These are phyloP conservation scores for Fraxinus nigra DNA, from an alignment of 305 asterid genomes.

Conservation along the genomic window DNA sequence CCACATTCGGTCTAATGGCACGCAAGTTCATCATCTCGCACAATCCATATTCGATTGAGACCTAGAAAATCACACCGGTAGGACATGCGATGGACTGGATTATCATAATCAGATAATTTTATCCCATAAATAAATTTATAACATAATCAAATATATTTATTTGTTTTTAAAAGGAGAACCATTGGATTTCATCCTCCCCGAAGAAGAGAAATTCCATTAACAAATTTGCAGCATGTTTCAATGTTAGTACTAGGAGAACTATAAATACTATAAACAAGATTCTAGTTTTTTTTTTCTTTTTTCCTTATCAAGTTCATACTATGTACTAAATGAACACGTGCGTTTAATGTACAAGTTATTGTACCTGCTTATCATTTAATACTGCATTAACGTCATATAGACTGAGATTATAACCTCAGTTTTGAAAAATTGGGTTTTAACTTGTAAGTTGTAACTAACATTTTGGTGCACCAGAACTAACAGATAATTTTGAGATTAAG, in stretches of 20 bases:
- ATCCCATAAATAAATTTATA: no score
- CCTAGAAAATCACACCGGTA: slow-evolving; percentile 33
- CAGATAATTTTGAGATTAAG: not conserved
- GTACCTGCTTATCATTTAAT: no score
- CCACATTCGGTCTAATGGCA: slow-evolving; percentile 65
- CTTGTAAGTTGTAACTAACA: not conserved
- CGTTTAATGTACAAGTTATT: not conserved
- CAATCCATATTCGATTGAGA: slow-evolving; percentile 76
- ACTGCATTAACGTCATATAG: no score
- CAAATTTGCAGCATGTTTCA: no score
- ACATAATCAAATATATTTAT: not conserved
- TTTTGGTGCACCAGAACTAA: not conserved
- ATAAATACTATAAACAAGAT: no score
- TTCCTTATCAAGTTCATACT: no score
- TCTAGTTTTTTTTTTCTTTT: no score
- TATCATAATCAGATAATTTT: not conserved
- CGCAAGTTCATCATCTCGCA: slow-evolving; percentile 76
- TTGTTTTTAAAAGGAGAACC: not conserved
- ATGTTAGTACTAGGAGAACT: not conserved
- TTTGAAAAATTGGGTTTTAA: not conserved
- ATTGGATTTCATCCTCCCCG: not conserved
- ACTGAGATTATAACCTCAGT: no score
- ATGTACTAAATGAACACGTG: not conserved
- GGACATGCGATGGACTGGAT: not conserved
- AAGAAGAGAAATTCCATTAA: not conserved